Evolutionary conservation across 1,284 basidiomycete species (phyloP).

Genomic region (Hymenochaete sp.): DNA sequence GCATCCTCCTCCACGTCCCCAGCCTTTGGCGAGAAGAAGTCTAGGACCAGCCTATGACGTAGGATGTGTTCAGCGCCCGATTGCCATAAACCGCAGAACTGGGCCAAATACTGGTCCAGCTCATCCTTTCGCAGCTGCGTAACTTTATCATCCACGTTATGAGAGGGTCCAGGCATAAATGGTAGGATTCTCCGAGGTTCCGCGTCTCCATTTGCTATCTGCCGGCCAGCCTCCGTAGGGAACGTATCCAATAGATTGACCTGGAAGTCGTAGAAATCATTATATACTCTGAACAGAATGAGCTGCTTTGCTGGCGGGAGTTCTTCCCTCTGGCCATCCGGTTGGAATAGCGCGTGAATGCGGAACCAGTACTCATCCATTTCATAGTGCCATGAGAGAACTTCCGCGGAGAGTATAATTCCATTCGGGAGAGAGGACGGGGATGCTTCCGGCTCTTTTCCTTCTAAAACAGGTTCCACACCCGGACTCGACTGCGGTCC

Average conservation of each 20-base stretch:
- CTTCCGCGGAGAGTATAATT: constrained; percentile 79
- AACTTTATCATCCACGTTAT: constrained; percentile 78
- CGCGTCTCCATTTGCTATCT: constrained; percentile 34
- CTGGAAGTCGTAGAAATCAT: constrained; percentile 99
- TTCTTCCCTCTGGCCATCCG: constrained; percentile 43
- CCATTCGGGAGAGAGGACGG: constrained; percentile 59
- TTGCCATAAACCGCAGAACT: constrained; percentile 61
- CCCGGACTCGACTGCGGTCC: constrained; percentile 18
- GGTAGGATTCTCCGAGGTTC: constrained; percentile 64
- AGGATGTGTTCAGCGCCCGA: constrained; percentile 74
- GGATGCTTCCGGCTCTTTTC: constrained; percentile 25
- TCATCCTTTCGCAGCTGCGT: constrained; percentile 79
- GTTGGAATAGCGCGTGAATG: constrained; percentile 81
- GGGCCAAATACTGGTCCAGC: constrained; percentile 81
- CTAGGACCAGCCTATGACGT: constrained; percentile 71
- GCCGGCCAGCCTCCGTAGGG: constrained; percentile 81
- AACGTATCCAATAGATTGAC: constrained; percentile 80
- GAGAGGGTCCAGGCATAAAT: constrained; percentile 91
- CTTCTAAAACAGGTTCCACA: constrained; percentile 18
- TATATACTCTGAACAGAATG: constrained; percentile 90
- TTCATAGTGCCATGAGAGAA: constrained; percentile 95
- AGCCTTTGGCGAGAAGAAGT: constrained; percentile 80
- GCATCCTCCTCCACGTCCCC: constrained; percentile 76
- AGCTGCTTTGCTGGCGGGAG: constrained; percentile 72
- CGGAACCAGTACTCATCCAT: constrained; percentile 98